Percentiles rank a stretch among this genome's conserved stretches.
phyloP scores from a whole-genome alignment of 495 filamentous ascomycete species.

The Penicillium taxi region DNA sequence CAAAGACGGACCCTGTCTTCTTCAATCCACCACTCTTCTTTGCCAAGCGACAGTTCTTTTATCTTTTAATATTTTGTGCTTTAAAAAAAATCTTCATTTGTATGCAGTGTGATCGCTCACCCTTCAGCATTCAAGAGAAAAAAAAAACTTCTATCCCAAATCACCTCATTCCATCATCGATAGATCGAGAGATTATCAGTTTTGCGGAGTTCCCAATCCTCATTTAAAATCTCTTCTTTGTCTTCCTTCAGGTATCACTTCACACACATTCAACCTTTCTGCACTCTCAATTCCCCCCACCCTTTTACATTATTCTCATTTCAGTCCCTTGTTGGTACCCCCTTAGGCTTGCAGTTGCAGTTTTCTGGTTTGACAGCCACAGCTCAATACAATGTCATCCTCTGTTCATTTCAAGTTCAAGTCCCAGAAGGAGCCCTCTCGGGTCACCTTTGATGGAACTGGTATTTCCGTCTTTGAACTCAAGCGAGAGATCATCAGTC shows the following conservation, averaged over 20 bases:
- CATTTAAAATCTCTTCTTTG: no score
- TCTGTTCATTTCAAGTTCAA: slow-evolving; percentile 99
- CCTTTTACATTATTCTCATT: slow-evolving; percentile 6
- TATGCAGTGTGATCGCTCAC: slow-evolving; percentile 31
- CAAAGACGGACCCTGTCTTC: slow-evolving; percentile 10
- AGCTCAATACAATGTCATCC: slow-evolving; percentile 74
- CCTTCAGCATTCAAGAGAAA: slow-evolving; percentile 26
- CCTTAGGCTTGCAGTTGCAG: no score
- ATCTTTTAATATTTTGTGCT: slow-evolving; percentile 22
- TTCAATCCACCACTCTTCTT: slow-evolving; percentile 7
- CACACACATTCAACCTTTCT: slow-evolving; percentile 3
- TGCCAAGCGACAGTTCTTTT: slow-evolving; percentile 13
- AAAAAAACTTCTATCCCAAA: slow-evolving; percentile 20
- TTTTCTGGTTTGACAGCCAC: no score
- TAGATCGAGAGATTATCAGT: slow-evolving; percentile 26
- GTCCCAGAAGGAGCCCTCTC: slow-evolving; percentile 89
- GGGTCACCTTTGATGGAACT: slow-evolving; percentile 95
- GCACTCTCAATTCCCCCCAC: slow-evolving; percentile 12
- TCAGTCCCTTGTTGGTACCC: slow-evolving; percentile 21
- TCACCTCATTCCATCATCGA: slow-evolving; percentile 21
- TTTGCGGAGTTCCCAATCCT: slow-evolving; percentile 7
- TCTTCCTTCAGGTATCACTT: no score
- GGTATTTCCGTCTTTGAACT: slow-evolving; percentile 97
- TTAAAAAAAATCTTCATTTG: slow-evolving; percentile 31
- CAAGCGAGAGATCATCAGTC: slow-evolving; percentile 94